phyloP scores from a whole-genome alignment of 2,329 filamentous ascomycete species.

The Alternaria ethzedia region DNA sequence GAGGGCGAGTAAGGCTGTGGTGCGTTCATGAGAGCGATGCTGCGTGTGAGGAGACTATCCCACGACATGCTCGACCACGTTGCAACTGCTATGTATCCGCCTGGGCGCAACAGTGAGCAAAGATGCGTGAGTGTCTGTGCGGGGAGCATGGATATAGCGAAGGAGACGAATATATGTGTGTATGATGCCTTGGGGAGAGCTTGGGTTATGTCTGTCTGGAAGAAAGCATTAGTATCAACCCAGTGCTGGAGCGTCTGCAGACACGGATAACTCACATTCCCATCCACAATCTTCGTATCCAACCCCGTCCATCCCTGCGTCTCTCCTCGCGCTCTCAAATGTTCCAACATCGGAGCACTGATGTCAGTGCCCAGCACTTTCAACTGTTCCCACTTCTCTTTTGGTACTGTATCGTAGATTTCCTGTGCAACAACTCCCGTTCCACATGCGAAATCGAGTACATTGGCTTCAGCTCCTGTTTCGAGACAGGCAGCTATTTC shows the following conservation, averaged over 20 bases:
- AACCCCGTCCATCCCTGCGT: constrained; percentile 27
- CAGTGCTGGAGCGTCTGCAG: background rate
- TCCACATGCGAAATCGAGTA: constrained; percentile 35
- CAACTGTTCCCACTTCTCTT: constrained; percentile 19
- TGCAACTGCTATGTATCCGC: constrained; percentile 29
- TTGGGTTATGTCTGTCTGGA: constrained; percentile 6
- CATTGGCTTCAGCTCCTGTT: constrained; percentile 5
- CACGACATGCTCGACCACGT: constrained; percentile 29
- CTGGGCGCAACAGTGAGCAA: constrained; percentile 13
- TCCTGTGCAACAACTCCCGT: constrained; percentile 30
- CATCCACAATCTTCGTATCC: constrained; percentile 24
- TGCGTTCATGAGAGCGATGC: constrained; percentile 8
- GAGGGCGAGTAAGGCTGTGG: constrained; percentile 10
- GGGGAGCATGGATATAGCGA: constrained; percentile 26
- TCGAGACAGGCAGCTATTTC: background rate
- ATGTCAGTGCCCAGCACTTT: constrained; percentile 32
- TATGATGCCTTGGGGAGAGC: constrained; percentile 16
- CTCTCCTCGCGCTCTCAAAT: constrained; percentile 17
- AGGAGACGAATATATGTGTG: constrained; percentile 33
- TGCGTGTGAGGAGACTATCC: constrained; percentile 12
- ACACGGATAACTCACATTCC: background rate
- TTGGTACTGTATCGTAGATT: constrained; percentile 21
- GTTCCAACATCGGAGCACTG: constrained; percentile 28
- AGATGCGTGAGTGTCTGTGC: constrained; percentile 9
- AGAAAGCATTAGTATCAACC: background rate